These are phyloP conservation scores for Malus sieversii DNA, from an alignment of 306 rosid genomes.

Conservation along the genomic window DNA sequence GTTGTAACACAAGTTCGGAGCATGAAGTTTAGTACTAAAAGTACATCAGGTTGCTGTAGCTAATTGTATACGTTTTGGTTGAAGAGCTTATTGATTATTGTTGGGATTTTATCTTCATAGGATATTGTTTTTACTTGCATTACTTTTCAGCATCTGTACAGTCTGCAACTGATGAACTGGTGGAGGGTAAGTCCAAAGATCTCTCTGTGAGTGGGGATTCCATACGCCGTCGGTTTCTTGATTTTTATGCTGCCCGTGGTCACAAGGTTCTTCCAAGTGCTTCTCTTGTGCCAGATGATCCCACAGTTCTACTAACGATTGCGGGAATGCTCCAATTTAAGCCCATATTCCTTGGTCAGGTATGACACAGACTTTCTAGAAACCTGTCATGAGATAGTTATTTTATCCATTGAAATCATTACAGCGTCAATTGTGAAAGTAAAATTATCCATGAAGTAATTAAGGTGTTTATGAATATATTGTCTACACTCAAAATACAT, in stretches of 20 bases:
- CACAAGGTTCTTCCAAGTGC: slow-evolving; percentile 85
- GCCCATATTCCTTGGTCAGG: slow-evolving; percentile 86
- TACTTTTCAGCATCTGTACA: slow-evolving; percentile 47
- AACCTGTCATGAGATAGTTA: not conserved
- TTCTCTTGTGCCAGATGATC: slow-evolving; percentile 89
- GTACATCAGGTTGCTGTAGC: slow-evolving; percentile 37
- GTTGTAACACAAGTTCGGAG: slow-evolving; percentile 9
- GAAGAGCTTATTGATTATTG: not conserved
- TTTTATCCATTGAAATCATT: not conserved
- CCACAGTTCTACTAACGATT: slow-evolving; percentile 85
- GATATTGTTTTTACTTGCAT: slow-evolving; percentile 13
- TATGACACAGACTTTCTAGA: slow-evolving; percentile 8
- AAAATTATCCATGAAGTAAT: not conserved
- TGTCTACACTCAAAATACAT: not conserved
- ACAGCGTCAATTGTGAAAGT: not conserved
- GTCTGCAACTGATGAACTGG: slow-evolving; percentile 34
- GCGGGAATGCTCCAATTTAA: slow-evolving; percentile 99
- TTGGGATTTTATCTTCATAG: slow-evolving; percentile 3
- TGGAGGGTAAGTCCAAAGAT: slow-evolving; percentile 30
- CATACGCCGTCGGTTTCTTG: slow-evolving; percentile 56
- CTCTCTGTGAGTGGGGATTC: slow-evolving; percentile 60
- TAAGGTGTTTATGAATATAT: not conserved
- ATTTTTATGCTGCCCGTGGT: slow-evolving; percentile 72
- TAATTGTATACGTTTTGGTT: slow-evolving; percentile 16
- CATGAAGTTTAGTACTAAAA: slow-evolving; percentile 24